A percentile compares a stretch with the other conserved stretches of the same genome.
Conservation (phyloP, 129 eudicot species). For the Rutidosis leptorrhynchoides region DNA sequence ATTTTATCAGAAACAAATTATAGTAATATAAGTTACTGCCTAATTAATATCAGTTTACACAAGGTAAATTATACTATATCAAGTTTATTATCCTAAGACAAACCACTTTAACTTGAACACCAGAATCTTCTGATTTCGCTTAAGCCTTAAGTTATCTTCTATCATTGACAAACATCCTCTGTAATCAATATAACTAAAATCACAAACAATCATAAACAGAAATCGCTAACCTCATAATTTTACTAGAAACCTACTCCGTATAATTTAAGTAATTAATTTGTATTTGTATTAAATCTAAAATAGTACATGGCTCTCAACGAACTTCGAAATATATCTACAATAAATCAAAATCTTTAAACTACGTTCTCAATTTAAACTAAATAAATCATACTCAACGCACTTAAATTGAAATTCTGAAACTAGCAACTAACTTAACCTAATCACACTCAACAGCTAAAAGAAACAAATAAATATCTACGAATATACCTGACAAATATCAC, state of each 20-base stretch:
- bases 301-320: no score
- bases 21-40: neutral
- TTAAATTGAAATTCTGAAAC: constrained; percentile 1
- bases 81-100: neutral
- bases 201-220: neutral
- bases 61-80: no score
- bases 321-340: neutral
- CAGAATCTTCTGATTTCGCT: neutral
- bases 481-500: constrained; percentile 94
- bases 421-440: neutral
- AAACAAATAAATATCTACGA: neutral
- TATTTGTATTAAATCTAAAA: no score
- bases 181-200: neutral
- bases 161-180: neutral
- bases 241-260: no score
- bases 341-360: neutral
- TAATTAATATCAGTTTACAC: neutral
- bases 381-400: neutral
- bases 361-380: neutral
- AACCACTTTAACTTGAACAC: neutral
- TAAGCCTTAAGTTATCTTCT: neutral
- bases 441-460: neutral
- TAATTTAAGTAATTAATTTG: no score
- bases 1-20: neutral
- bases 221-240: neutral